Conservation (phyloP, 441 rosid species). For the Adansonia madagascariensis region DNA sequence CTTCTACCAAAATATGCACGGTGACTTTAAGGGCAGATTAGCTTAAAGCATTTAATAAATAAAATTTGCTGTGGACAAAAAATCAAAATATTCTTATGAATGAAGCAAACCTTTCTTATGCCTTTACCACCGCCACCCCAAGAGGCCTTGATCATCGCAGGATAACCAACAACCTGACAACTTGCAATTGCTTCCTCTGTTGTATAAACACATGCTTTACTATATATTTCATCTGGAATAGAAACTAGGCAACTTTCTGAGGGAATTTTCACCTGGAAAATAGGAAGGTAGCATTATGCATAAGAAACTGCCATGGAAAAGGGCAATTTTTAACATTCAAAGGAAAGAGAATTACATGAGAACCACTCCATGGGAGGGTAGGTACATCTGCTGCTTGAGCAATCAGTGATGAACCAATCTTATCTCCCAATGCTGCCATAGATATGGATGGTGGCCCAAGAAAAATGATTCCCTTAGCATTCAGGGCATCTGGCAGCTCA, state of each 20-base stretch:
- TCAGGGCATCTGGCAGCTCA: conserved; percentile 94
- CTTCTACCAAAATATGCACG: conserved; percentile 9
- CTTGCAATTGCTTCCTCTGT: conserved; percentile 99
- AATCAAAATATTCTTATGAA: conserved; percentile 12
- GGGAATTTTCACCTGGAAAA: conserved; percentile 83
- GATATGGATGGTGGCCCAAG: conserved; percentile 95
- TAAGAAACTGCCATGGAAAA: conserved; percentile 24
- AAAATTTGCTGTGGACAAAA: conserved; percentile 23
- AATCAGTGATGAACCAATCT: conserved; percentile 98
- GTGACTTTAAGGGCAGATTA: neutral
- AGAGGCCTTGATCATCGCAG: conserved; percentile 99
- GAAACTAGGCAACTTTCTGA: conserved; percentile 73
- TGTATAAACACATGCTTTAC: conserved; percentile 94
- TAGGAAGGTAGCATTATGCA: conserved; percentile 31
- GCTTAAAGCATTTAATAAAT: conserved; percentile 16
- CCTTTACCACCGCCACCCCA: conserved; percentile 99
- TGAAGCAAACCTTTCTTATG: conserved; percentile 85
- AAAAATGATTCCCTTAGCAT: conserved; percentile 82
- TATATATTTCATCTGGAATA: conserved; percentile 88
- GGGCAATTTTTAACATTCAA: conserved; percentile 20
- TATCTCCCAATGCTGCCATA: conserved; percentile 98
- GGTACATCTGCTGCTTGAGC: conserved; percentile 99
- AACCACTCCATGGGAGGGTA: conserved; percentile 99
- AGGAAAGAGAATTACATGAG: conserved; percentile 63
- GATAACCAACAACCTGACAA: conserved; percentile 98